Conservation (phyloP, 768 basidiomycete genomes). For the Tricholoma matsutake region DNA sequence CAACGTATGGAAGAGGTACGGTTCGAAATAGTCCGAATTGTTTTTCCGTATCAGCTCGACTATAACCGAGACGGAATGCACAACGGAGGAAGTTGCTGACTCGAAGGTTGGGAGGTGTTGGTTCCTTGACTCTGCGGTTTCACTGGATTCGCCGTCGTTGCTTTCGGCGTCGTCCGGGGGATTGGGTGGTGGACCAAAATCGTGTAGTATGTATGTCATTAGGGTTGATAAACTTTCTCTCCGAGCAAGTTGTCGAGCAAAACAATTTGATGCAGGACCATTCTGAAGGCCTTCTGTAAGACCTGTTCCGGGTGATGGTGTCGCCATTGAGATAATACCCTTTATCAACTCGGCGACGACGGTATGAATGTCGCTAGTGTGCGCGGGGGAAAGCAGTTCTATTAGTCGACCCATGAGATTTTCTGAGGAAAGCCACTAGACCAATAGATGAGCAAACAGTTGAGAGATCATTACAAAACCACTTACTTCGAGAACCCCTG, state of each 20-base stretch:
- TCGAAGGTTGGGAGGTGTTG: slow-evolving; percentile 38
- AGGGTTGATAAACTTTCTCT: slow-evolving; percentile 68
- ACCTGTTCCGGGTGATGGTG: slow-evolving; percentile 77
- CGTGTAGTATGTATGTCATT: slow-evolving; percentile 71
- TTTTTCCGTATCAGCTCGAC: slow-evolving; percentile 96
- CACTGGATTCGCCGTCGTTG: slow-evolving; percentile 16
- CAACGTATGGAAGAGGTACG: slow-evolving; percentile 91
- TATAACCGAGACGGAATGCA: slow-evolving; percentile 83
- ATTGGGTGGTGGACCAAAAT: slow-evolving; percentile 40
- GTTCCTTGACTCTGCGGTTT: slow-evolving; percentile 11
- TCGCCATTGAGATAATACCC: slow-evolving; percentile 91
- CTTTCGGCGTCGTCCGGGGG: slow-evolving; percentile 15
- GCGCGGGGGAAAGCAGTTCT: slow-evolving; percentile 74
- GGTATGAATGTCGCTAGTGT: slow-evolving; percentile 74
- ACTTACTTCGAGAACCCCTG: slow-evolving; percentile 86
- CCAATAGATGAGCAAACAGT: slow-evolving; percentile 9
- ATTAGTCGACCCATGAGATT: slow-evolving; percentile 79
- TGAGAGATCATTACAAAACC: slow-evolving; percentile 21
- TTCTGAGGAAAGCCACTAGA: slow-evolving; percentile 84
- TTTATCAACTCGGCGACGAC: slow-evolving; percentile 91
- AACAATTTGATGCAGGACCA: slow-evolving; percentile 76
- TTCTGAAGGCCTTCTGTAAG: slow-evolving; percentile 68
- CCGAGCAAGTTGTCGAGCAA: slow-evolving; percentile 85
- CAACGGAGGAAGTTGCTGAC: slow-evolving; percentile 72
- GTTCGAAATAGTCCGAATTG: slow-evolving; percentile 98